Evolutionary conservation across 495 filamentous ascomycete species (phyloP).

Genomic region (Aspergillus homomorphus): DNA sequence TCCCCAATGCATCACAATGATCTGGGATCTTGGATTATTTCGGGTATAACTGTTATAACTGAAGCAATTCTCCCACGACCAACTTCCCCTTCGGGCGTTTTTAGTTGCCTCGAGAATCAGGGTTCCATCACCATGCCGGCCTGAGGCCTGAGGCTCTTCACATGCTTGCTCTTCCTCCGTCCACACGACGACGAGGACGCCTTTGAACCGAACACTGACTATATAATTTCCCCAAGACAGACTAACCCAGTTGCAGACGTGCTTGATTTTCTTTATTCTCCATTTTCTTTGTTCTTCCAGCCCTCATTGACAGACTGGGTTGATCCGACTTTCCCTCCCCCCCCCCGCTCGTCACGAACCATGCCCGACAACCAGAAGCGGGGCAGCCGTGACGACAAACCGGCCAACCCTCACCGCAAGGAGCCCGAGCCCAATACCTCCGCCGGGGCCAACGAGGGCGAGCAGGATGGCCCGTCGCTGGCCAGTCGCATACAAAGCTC

Average conservation of each 20-base stretch:
- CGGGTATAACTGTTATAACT: background rate
- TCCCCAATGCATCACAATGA: background rate
- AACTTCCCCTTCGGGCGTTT: background rate
- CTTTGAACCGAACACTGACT: conserved; percentile 19
- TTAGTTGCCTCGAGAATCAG: background rate
- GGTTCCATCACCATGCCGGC: background rate
- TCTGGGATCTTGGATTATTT: background rate
- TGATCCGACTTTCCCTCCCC: background rate
- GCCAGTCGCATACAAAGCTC: conserved; percentile 40
- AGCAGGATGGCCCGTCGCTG: conserved; percentile 22
- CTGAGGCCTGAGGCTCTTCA: conserved; percentile 14
- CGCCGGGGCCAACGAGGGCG: conserved; percentile 6
- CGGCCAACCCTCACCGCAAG: conserved; percentile 9
- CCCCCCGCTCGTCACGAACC: conserved; percentile 6
- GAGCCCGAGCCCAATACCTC: conserved; percentile 10
- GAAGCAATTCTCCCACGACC: background rate
- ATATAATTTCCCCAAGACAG: background rate
- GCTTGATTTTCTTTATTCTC: background rate
- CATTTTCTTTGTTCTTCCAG: background rate
- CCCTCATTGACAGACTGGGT: background rate
- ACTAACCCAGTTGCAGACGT: background rate
- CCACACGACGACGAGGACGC: conserved; percentile 14
- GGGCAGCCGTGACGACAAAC: conserved; percentile 20
- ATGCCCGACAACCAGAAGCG: conserved; percentile 24
- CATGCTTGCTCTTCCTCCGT: conserved; percentile 16